These are phyloP conservation scores for Obba rivulosa DNA, from an alignment of 768 basidiomycete species.

Conservation along the genomic window DNA sequence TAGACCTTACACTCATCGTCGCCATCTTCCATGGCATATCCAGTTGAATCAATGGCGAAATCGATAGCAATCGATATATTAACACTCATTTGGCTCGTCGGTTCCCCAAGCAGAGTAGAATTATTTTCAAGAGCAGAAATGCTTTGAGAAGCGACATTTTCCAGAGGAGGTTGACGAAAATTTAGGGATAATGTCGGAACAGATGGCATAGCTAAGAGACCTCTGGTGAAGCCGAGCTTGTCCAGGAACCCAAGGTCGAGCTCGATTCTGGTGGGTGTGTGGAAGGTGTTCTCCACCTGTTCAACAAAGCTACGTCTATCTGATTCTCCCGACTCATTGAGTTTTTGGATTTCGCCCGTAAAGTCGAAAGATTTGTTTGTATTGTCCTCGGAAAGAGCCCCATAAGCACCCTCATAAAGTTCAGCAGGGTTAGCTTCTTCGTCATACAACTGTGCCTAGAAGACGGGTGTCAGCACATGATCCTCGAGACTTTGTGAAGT, in stretches of 20 bases:
- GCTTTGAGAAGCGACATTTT: slow-evolving; percentile 19
- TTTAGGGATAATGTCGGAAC: slow-evolving; percentile 31
- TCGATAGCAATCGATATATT: slow-evolving; percentile 20
- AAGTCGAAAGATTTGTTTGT: slow-evolving; percentile 84
- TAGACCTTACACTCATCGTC: slow-evolving; percentile 31
- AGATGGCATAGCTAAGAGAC: slow-evolving; percentile 49
- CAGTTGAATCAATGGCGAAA: slow-evolving; percentile 12
- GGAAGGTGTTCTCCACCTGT: slow-evolving; percentile 73
- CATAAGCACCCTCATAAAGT: slow-evolving; percentile 41
- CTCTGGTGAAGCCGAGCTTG: slow-evolving; percentile 28
- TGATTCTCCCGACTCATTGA: slow-evolving; percentile 66
- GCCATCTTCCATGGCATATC: slow-evolving; percentile 14
- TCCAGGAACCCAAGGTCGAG: slow-evolving; percentile 41
- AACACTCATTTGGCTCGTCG: slow-evolving; percentile 6
- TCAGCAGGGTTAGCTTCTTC: slow-evolving; percentile 31
- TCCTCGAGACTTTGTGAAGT: neutral
- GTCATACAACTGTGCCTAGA: slow-evolving; percentile 40
- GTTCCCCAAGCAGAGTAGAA: slow-evolving; percentile 5
- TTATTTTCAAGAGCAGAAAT: slow-evolving; percentile 13
- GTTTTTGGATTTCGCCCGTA: slow-evolving; percentile 66
- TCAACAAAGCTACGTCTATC: slow-evolving; percentile 76
- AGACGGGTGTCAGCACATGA: slow-evolving; percentile 23
- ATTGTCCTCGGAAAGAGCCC: slow-evolving; percentile 47
- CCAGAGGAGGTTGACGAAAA: slow-evolving; percentile 11
- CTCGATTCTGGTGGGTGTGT: slow-evolving; percentile 67